Evolutionary conservation across 257 asterid genomes (phyloP), one percentile per base, ranked within the genome.

Genomic region (Solanum dulcamara): DNA sequence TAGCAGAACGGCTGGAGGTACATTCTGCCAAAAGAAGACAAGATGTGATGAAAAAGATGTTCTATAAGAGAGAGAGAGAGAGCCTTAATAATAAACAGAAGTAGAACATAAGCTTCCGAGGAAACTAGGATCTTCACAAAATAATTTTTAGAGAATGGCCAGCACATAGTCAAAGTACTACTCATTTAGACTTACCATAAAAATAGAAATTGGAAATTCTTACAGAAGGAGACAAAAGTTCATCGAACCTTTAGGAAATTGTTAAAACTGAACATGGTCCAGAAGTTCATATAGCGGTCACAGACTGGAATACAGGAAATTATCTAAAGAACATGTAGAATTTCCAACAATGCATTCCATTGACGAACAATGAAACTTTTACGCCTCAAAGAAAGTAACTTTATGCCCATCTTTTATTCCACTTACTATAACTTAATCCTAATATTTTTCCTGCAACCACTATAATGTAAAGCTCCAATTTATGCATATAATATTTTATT

Each of bases 1-100:
- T 72, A 97, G 84, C 87, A 97, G 92, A 81, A 97, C 89, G 59
- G 98, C 94, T 1, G 99, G 99, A 66, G 99, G 98, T 59, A 97
- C 99, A 71, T 97, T 94, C 99, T 89, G 84, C 72, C 59, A 85
- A 51, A 83, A 83, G n/a, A 42, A 44, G 55, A 80, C 79, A 30
- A 77, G 42, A 28, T 24, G 53, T 10, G 40, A 44, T 77, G 82
- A 44, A 77, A 26, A 17, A 44, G 15, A 35, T 62, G 28, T 37
- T 70, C 9, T 20, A 70, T 37, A 35, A 70, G 44, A 35, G 7
- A 35, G 35, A 53, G 14, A 53, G n/a, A n/a, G 30, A 30, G 42
- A 24, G 71, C 17, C 0, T 28, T 15, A 26, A 62, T 26, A 62
- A 66, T 0, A 32, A 32, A 0, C 24, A 32, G 75, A 66, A 66